Evolutionary conservation across 495 filamentous ascomycete genomes (phyloP).

Genomic region (Aspergillus haitiensis): DNA sequence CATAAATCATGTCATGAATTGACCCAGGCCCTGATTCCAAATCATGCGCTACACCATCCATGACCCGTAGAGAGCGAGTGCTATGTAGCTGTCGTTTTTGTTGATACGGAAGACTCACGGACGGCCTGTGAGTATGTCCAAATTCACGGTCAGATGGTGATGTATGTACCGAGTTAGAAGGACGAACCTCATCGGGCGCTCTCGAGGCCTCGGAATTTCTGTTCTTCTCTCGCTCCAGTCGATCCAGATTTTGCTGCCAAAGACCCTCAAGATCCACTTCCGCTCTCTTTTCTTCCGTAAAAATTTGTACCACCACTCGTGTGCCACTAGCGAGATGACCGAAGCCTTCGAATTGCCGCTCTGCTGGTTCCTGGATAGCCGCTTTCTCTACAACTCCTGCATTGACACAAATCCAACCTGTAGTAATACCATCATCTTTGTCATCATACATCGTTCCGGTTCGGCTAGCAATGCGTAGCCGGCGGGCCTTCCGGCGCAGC

Average conservation of each 20-base stretch:
- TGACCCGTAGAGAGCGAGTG: conserved; percentile 2
- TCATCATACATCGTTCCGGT: conserved; percentile 49
- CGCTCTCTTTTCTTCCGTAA: conserved; percentile 79
- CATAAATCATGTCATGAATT: too few relatives aligned
- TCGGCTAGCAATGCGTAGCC: conserved; percentile 69
- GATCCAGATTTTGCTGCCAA: conserved; percentile 61
- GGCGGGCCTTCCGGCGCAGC: conserved; percentile 72
- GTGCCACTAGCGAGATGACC: conserved; percentile 56
- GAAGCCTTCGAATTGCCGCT: conserved; percentile 65
- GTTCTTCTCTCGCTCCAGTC: conserved; percentile 38
- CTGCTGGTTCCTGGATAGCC: conserved; percentile 32
- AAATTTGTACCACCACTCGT: conserved; percentile 83
- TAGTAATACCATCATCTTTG: conserved; percentile 78
- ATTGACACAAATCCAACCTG: conserved; percentile 96
- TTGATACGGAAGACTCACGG: conserved; percentile 15
- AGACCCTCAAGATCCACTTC: conserved; percentile 82
- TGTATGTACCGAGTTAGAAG: conserved; percentile 19
- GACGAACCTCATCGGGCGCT: conserved; percentile 32
- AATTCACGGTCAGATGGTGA: conserved; percentile 27
- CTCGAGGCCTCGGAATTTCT: conserved; percentile 22
- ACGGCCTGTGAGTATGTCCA: conserved; percentile 16
- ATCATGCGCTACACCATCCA: neutral
- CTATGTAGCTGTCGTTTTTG: conserved; percentile 24
- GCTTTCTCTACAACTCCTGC: conserved; percentile 65
- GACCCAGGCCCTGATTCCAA: conserved; percentile 11